Percentiles rank a stretch among this genome's conserved stretches.
These are phyloP conservation scores for Starmera caribaea DNA, from an alignment of 805 yeast genomes.

Conservation along the genomic window DNA sequence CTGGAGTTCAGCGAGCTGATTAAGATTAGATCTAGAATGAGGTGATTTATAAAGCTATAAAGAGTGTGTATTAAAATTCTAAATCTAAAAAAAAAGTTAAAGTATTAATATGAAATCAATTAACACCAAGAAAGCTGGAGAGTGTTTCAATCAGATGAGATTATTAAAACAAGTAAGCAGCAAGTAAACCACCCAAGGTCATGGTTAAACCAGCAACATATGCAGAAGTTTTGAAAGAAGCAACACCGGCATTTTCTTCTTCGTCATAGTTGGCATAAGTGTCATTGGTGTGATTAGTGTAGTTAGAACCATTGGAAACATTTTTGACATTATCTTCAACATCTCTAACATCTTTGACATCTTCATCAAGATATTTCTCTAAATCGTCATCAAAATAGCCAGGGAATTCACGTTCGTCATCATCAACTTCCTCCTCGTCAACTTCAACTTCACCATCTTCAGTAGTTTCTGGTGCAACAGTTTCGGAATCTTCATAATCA, in stretches of 20 bases:
- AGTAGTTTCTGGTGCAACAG: not conserved
- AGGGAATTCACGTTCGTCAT: slow-evolving; percentile 5
- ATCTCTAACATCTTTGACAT: slow-evolving; percentile 4
- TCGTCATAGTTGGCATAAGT: not conserved
- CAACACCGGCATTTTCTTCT: not conserved
- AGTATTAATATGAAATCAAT: too few species aligned
- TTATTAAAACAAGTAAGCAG: not conserved
- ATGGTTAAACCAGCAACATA: not conserved
- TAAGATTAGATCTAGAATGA: too few species aligned
- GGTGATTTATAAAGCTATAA: too few species aligned
- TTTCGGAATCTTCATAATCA: not conserved
- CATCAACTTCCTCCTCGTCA: slow-evolving; percentile 4
- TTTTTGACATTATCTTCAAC: not conserved
- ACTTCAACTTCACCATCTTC: slow-evolving; percentile 2
- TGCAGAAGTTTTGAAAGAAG: not conserved
- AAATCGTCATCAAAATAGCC: slow-evolving; percentile 2
- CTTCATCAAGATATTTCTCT: slow-evolving; percentile 3
- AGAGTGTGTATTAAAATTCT: too few species aligned
- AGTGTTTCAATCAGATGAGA: too few species aligned
- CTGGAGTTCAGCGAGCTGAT: too few species aligned
- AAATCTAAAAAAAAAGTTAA: too few species aligned
- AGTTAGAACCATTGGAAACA: not conserved
- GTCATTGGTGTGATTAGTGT: not conserved
- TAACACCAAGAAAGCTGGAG: too few species aligned
- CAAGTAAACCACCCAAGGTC: not conserved